Base-by-base conservation (phyloP, 768 basidiomycete species). In the Termitomyces sp. region DNA sequence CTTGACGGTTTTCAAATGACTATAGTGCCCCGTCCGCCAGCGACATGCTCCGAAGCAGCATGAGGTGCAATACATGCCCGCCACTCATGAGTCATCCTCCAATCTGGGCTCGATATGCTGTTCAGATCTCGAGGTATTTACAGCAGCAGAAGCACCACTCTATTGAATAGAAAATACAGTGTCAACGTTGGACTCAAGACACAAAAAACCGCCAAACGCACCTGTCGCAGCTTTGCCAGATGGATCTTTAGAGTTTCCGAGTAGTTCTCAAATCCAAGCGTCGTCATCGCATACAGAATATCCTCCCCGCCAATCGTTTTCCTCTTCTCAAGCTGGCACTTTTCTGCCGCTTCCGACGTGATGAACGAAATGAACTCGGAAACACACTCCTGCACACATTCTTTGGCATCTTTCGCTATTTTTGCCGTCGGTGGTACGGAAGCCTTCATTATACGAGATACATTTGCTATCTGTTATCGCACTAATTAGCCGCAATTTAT, bases 301-400 rank as follows among this genome's bases (percentile, higher is more conserved):
- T 98, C 96, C 77, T 98, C 95, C 25, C 96, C 96, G 12, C 93
- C 95, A 43, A 98, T 95, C 57, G 96, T 98, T 78, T 98, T 98
- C 60, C 96, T 82, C 74, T 98, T 98, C 77, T 98, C 95, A 63
- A 90, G 78, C 68, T 90, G 83, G 63, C 94, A 95, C 66, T 93
- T 93, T 72, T 98, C 96, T 16, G 92, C 93, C 5, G 96, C 96
- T 71, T 98, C 96, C 43, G 88, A 91, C 29, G 95, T 97, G 75
- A 98, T 94, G 81, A 98, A 98, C 64, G 86, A 87, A 71, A 98
- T 98, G 78, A 97, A 98, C 75, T 98, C 96, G 42, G 91, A 94
- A 55, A 97, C 93, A 73, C 95, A 97, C 74, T 98, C 96, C 71
- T 98, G 96, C 42, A 98, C 93, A 73, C 92, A 95, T 74, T 98